Base-by-base conservation (phyloP, 2,329 filamentous ascomycete genomes). In the Drechslerella dactyloides region DNA sequence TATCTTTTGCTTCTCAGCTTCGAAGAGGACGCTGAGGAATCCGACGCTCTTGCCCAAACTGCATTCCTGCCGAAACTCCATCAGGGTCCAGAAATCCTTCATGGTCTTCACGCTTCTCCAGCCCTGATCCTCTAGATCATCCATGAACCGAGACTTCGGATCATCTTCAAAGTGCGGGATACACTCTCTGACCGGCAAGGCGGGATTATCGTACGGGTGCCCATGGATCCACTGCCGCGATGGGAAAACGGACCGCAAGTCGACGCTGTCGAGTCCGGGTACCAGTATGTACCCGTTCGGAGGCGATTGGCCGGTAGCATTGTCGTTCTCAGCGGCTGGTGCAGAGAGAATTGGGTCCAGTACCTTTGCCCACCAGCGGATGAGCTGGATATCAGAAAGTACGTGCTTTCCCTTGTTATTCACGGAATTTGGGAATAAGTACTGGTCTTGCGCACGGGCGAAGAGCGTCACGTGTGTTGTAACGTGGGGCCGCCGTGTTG, bases 11-110 rank as follows among this genome's bases (percentile, higher is more conserved):
- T 80, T 69, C 4, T 81, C 79, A 0, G 86, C 84, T 35, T 91
- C 89, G 74, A 97, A 89, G 0, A 97, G 88, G 24, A 97, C 82
- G 93, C 96, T 99, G 24, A 97, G 84, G 75, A 99, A 99, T 0
- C 96, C 96, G 0, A 96, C 96, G 77, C 96, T 84, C 17, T 93
- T 85, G 0, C 94, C 96, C 35, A 92, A 91, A 0, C 93, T 96
- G 78, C 94, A 99, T 78, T 99, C 94, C 78, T 97, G 94, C 64
- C 94, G 85, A 78, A 90, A 97, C 0, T 93, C 89, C 93, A 99
- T 97, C 85, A 96, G 90, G 73, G 99, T 94, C 94, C 94, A 99
- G 77, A 99, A 99, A 75, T 93, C 88, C n/a, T 93, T 90, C 44
- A 99, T 81, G 0, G 87, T 90, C 78, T 85, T 88, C 23, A 97